Evolutionary conservation across 768 basidiomycete species (phyloP).

Genomic region (Piloderma croceum): DNA sequence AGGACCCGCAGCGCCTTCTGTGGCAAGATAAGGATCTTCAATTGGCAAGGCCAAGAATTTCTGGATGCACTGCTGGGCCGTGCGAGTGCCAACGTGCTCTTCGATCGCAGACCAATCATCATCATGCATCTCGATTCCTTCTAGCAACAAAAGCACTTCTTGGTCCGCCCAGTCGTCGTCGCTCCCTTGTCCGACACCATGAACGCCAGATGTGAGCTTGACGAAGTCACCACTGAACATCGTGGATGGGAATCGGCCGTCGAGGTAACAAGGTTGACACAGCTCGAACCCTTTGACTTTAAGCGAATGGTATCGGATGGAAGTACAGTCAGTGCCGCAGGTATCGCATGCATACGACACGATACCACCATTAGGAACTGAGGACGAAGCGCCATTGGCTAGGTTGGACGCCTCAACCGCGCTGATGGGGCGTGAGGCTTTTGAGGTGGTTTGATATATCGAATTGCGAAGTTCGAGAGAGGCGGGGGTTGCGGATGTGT

Average conservation of each 20-base stretch:
- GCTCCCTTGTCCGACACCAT: constrained; percentile 36
- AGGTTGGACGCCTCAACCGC: constrained; percentile 63
- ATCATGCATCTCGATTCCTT: constrained; percentile 96
- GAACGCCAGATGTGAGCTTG: constrained; percentile 52
- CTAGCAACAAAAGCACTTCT: constrained; percentile 83
- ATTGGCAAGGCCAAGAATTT: constrained; percentile 96
- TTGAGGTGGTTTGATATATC: constrained; percentile 85
- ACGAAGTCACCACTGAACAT: constrained; percentile 99
- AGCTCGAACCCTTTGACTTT: constrained; percentile 90
- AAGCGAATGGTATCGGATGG: constrained; percentile 84
- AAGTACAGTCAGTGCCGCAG: constrained; percentile 90
- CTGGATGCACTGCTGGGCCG: constrained; percentile 90
- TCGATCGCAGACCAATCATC: constrained; percentile 94
- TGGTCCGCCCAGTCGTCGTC: constrained; percentile 86
- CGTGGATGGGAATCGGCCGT: constrained; percentile 91
- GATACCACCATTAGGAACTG: constrained; percentile 42
- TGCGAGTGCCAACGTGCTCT: constrained; percentile 88
- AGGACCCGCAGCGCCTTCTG: constrained; percentile 70
- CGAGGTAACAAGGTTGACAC: constrained; percentile 89
- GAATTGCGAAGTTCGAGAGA: constrained; percentile 83
- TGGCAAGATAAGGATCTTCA: constrained; percentile 86
- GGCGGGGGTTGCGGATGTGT: constrained; percentile 43
- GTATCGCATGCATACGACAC: constrained; percentile 80
- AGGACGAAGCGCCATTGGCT: constrained; percentile 44
- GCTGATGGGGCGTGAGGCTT: constrained; percentile 68